A percentile compares a stretch with the other conserved stretches of the same genome.
These are phyloP conservation scores for Pseudonitzschia delicatissima DNA, from an alignment of 108 stramenopile species.

Conservation along the genomic window DNA sequence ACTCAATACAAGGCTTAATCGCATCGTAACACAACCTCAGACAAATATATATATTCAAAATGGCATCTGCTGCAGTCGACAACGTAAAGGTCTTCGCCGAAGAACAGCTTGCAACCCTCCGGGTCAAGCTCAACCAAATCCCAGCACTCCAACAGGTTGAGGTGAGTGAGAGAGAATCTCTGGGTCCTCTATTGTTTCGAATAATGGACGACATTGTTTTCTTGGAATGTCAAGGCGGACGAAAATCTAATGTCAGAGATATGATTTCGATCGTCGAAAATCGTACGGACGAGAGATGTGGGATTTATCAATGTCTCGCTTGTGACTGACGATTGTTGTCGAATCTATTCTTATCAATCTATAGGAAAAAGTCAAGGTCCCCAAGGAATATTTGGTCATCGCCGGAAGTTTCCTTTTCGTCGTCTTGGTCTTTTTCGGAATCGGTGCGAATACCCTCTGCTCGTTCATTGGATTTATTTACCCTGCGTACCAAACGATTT, in stretches of 20 bases:
- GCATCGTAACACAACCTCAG: too few relatives aligned
- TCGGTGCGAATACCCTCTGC: conserved; percentile 70
- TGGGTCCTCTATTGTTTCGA: too few relatives aligned
- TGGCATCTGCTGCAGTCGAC: conserved; percentile 8
- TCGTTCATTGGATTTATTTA: conserved; percentile 86
- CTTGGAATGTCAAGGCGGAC: too few relatives aligned
- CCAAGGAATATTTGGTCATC: conserved; percentile 75
- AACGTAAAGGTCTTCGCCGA: conserved; percentile 49
- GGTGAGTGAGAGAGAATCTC: conserved; percentile 53
- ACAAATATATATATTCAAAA: not conserved
- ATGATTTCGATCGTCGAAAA: too few relatives aligned
- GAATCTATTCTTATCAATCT: not conserved
- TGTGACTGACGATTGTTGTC: not conserved
- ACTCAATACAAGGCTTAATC: too few relatives aligned
- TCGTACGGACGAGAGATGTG: too few relatives aligned
- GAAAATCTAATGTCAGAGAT: too few relatives aligned
- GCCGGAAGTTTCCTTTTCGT: conserved; percentile 43
- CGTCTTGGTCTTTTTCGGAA: conserved; percentile 64
- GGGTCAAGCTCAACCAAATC: conserved; percentile 67
- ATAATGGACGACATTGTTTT: too few relatives aligned
- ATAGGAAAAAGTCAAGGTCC: conserved; percentile 68
- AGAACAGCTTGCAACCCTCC: conserved; percentile 54
- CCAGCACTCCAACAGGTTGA: conserved; percentile 69
- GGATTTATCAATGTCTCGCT: too few relatives aligned
- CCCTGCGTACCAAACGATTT: conserved; percentile 84